Conservation (phyloP, 2,329 filamentous ascomycete species). For the Pseudogymnoascus sp. region DNA sequence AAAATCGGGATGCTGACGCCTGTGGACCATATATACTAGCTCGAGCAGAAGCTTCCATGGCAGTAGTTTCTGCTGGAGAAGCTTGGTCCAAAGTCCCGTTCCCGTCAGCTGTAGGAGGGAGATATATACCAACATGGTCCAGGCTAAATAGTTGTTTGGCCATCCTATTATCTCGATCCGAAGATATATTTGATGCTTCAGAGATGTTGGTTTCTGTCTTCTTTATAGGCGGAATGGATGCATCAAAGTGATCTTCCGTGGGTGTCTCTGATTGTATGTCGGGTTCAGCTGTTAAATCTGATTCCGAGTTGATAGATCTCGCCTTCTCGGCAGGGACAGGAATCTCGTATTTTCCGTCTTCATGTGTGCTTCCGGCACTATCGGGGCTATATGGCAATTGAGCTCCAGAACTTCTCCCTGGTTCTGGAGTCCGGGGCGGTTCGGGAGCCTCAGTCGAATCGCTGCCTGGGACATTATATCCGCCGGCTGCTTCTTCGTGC, state of each 20-base stretch:
- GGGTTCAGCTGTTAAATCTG: constrained; percentile 2
- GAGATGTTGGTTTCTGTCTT: constrained; percentile 20
- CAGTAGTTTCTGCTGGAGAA: neutral
- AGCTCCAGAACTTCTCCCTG: neutral
- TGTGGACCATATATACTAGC: constrained; percentile 1
- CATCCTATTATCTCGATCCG: constrained; percentile 22
- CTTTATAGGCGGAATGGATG: constrained; percentile 13
- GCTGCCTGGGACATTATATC: neutral
- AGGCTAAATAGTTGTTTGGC: constrained; percentile 29
- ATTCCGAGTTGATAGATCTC: neutral
- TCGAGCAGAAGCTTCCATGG: neutral
- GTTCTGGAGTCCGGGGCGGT: neutral
- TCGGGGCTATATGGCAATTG: neutral
- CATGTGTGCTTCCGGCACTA: neutral
- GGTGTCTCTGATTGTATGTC: constrained; percentile 10
- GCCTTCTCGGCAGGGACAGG: neutral
- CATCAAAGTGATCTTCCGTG: neutral
- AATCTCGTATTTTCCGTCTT: neutral
- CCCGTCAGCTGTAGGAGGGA: constrained; percentile 18
- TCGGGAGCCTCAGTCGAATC: neutral
- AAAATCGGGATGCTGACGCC: constrained; percentile 22
- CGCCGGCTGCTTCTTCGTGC: constrained; percentile 11
- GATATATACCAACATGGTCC: constrained; percentile 28
- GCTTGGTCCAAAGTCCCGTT: constrained; percentile 10
- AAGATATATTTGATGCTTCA: constrained; percentile 21